Base-by-base conservation (phyloP, 768 basidiomycete species). In the Hypholoma sublateritium region DNA sequence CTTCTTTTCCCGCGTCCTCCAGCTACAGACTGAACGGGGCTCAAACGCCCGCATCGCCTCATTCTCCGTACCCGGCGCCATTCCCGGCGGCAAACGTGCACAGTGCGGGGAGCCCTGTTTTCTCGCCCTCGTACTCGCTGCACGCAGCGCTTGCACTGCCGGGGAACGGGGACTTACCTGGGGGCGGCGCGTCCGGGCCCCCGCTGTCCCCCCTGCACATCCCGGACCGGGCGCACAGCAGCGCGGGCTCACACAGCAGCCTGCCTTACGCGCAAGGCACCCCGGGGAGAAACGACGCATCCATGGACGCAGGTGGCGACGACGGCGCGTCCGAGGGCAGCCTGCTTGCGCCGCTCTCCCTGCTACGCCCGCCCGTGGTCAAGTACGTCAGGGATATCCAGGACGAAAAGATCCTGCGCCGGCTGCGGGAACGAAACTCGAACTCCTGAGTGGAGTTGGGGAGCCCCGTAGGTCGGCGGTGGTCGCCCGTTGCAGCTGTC, bases 161-260 rank as follows among this genome's bases (percentile, higher is more conserved):
- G n/a, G 14, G 35, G 12, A 12, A 16, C 46, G 55, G 39, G 21
- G 25, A 16, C 17, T 5, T 25, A 5, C 11, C 45, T 21, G n/a
- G n/a, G n/a, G 24, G n/a, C 4, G 36, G 41, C 35, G 16, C 21
- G 11, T 32, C 32, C 42, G 45, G 34, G 1, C 34, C 45, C 24
- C 53, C 47, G 19, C 32, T 59, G 47, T 59, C 58, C 9, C 58
- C 58, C 14, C 22, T 59, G 17, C 58, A 59, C 35, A 44, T 59
- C 25, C 58, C 58, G n/a, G 58, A 55, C 44, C 28, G 58, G 16
- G 25, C 41, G 37, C 48, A 49, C 21, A 36, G 46, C 35, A 28
- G 35, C 35, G 43, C 24, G 42, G 12, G 19, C 21, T n/a, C 54
- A 22, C 21, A 37, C 17, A 35, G 14, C 19, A 36, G 19, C 21